Base-by-base conservation (phyloP, 306 rosid species). In the Quercus glauca region DNA sequence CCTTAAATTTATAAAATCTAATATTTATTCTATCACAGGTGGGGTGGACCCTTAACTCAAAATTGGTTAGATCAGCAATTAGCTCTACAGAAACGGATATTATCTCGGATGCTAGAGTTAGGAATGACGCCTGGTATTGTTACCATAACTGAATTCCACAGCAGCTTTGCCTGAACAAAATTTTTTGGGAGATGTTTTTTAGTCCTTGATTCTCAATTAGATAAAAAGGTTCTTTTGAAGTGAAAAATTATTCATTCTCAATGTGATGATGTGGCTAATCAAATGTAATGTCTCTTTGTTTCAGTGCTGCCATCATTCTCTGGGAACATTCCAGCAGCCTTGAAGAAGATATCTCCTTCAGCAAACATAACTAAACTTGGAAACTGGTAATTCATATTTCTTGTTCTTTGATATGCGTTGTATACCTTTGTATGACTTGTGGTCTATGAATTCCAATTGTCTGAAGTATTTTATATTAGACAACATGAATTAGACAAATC, bases 111-210 rank as follows among this genome's bases (percentile, higher is more conserved):
- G 97, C 87, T 89, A 71, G 97, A 92, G 84, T 88, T 94, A 64
- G 99, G 99, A 84, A 94, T 94, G 99, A 92, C 99, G 76, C 99
- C 99, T 85, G 97, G 99, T 94, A 77, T 74, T 63, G 52, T 28
- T 64, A 5, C 72, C 17, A 3, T 31, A 28, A 7, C 20, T 3
- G 35, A 18, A 35, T 67, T 45, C 69, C 60, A 29, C 61, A 52
- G 21, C 25, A n/a, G 19, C 58, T 6, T 15, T 74, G 31, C 55
- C 58, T 73, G 26, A 45, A 61, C 35, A 53, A 74, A 29, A 74
- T 56, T 59, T 19, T 19, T 55, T 68, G 59, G 49, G 79, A 15
- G 15, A 73, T 31, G 37, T 79, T 5, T 31, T 63, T 78, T 37
- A 13, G 25, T 21, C n/a, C 17, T 65, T 52, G 79, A 78, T 51